These are phyloP conservation scores for Thuidium tamariscinum DNA, from an alignment of 225 moss, liverwort and hornwort genomes.

Conservation along the genomic window DNA sequence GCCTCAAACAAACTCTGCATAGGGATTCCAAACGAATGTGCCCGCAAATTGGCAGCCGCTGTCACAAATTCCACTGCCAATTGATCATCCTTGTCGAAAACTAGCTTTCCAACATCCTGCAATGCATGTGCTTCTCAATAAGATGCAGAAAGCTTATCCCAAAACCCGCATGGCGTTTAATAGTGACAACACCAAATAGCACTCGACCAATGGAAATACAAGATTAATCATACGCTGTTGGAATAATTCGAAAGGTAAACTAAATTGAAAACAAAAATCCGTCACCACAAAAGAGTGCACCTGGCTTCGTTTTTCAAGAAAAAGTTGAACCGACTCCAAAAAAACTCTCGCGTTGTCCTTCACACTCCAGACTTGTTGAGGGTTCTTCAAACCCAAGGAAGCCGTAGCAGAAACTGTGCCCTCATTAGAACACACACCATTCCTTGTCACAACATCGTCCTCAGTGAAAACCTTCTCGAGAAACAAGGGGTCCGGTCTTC, in stretches of 20 bases:
- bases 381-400: constrained; percentile 61
- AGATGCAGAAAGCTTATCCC: not conserved
- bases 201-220: not conserved
- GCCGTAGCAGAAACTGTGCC: constrained; percentile 52
- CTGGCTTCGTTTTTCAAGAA: constrained; percentile 60
- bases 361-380: constrained; percentile 84
- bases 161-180: not conserved
- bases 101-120: constrained; percentile 91
- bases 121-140: not conserved
- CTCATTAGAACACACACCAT: constrained; percentile 27
- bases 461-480: constrained; percentile 51
- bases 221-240: not conserved
- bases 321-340: constrained; percentile 56
- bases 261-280: not conserved
- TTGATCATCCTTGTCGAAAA: constrained; percentile 96
- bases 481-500: constrained; percentile 66
- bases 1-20: constrained; percentile 87
- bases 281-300: constrained; percentile 10
- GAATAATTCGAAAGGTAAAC: not conserved
- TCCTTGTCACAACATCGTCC: constrained; percentile 13
- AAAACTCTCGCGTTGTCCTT: constrained; percentile 74
- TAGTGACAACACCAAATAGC: not conserved
- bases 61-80: constrained; percentile 98
- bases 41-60: constrained; percentile 88
- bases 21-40: constrained; percentile 81